Percentiles rank a stretch among this genome's conserved stretches.
These are phyloP conservation scores for Skeletonema tropicum DNA, from an alignment of 108 stramenopile species.

Conservation along the genomic window DNA sequence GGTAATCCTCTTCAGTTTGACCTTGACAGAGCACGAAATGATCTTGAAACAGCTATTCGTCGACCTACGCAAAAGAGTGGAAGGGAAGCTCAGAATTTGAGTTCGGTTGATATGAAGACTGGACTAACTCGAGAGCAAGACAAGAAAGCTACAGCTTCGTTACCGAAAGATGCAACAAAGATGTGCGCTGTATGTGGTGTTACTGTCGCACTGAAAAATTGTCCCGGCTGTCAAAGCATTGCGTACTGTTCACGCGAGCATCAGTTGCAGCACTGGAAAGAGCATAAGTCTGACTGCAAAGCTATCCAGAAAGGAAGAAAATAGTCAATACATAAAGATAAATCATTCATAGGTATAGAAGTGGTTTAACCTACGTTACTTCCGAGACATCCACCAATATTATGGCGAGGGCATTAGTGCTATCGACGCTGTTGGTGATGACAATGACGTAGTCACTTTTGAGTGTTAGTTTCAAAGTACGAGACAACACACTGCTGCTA, in stretches of 20 bases:
- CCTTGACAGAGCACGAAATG: background rate
- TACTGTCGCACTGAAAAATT: slow-evolving; percentile 14
- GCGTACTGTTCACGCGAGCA: slow-evolving; percentile 11
- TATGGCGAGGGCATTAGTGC: too few species aligned
- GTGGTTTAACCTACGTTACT: too few species aligned
- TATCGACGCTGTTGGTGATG: too few species aligned
- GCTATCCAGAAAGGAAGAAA: background rate
- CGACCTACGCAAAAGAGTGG: background rate
- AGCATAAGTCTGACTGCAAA: slow-evolving; percentile 12
- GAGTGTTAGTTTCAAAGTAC: too few species aligned
- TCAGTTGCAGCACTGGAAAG: slow-evolving; percentile 19
- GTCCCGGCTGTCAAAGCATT: background rate
- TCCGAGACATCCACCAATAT: too few species aligned
- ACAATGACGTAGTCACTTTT: too few species aligned
- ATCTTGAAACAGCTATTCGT: background rate
- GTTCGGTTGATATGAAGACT: background rate
- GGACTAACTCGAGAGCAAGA: background rate
- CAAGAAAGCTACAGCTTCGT: slow-evolving; percentile 7
- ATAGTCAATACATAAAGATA: background rate
- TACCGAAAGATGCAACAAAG: slow-evolving; percentile 8
- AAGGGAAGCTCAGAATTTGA: background rate
- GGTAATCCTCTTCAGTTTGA: slow-evolving; percentile 16
- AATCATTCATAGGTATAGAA: too few species aligned
- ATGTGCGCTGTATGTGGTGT: slow-evolving; percentile 23
- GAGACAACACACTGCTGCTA: too few species aligned